Conservation (phyloP, 108 stramenopile species). For the Skeletonema marinoi region DNA sequence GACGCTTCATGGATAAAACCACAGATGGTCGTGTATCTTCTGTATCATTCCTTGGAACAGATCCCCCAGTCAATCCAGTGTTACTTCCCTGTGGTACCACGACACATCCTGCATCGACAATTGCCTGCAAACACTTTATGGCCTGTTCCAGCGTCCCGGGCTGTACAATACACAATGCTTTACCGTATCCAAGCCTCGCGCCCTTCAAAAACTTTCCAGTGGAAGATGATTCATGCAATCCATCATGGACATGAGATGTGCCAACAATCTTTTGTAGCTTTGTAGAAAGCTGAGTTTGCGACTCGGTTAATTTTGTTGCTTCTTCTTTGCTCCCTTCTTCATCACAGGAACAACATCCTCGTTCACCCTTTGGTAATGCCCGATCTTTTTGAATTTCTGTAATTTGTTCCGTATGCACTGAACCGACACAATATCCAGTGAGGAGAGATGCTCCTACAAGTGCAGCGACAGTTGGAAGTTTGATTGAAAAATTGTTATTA, state of each 20-base stretch:
- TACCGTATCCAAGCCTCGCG: slow-evolving; percentile 63
- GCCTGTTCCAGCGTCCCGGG: slow-evolving; percentile 65
- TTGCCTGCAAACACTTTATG: slow-evolving; percentile 56
- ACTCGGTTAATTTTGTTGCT: slow-evolving; percentile 48
- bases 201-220: slow-evolving; percentile 70
- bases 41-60: slow-evolving; percentile 62
- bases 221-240: slow-evolving; percentile 25
- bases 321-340: slow-evolving; percentile 16
- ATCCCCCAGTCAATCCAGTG: slow-evolving; percentile 87
- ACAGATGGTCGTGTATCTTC: slow-evolving; percentile 63
- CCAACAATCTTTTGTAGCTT: slow-evolving; percentile 70
- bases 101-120: slow-evolving; percentile 73
- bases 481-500: slow-evolving; percentile 3
- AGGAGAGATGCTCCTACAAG: slow-evolving; percentile 26
- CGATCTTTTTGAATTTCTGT: slow-evolving; percentile 30
- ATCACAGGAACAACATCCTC: slow-evolving; percentile 47
- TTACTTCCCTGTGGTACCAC: slow-evolving; percentile 70
- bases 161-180: slow-evolving; percentile 70
- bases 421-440: slow-evolving; percentile 32
- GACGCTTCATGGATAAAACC: slow-evolving; percentile 65
- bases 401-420: slow-evolving; percentile 25
- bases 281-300: slow-evolving; percentile 48
- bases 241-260: slow-evolving; percentile 61
- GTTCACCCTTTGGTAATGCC: slow-evolving; percentile 45
- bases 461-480: slow-evolving; percentile 15